Conservation (phyloP, 345 rosid species). For the Clarkia xantiana region DNA sequence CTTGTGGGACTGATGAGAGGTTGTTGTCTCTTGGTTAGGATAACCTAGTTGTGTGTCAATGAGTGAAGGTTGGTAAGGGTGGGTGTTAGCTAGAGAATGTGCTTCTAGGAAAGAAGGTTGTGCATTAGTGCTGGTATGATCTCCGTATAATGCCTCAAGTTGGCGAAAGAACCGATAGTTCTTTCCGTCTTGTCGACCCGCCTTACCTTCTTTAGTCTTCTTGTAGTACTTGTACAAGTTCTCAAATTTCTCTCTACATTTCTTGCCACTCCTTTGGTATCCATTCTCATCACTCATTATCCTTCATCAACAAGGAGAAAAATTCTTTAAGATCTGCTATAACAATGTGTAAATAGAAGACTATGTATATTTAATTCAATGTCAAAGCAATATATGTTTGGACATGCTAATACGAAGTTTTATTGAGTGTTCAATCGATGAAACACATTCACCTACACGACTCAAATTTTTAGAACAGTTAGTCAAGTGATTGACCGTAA, state of each 20-base stretch:
- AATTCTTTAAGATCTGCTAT: too few relatives aligned
- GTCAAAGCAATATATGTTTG: too few relatives aligned
- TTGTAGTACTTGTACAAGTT: conserved; percentile 93
- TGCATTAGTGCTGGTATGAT: conserved; percentile 21
- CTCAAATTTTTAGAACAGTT: too few relatives aligned
- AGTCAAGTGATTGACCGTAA: too few relatives aligned
- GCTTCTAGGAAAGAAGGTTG: conserved; percentile 31
- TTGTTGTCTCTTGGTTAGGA: conserved; percentile 10
- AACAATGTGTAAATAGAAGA: too few relatives aligned
- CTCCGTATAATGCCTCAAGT: conserved; percentile 91
- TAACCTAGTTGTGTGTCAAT: conserved; percentile 2
- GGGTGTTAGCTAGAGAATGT: conserved; percentile 18
- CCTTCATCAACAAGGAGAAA: conserved; percentile 21
- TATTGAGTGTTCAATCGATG: too few relatives aligned
- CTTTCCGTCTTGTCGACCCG: conserved; percentile 96
- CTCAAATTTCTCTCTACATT: conserved; percentile 96
- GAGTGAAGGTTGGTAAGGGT: conserved; percentile 20
- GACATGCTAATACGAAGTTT: too few relatives aligned
- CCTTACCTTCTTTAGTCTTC: conserved; percentile 97
- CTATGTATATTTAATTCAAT: too few relatives aligned
- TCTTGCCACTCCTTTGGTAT: conserved; percentile 87
- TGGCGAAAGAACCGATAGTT: conserved; percentile 90
- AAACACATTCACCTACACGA: too few relatives aligned
- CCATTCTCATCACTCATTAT: conserved; percentile 92
- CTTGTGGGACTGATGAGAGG: conserved; percentile 18